Evolutionary conservation across 805 yeast species (phyloP).

Genomic region (Wickerhamiella vanderwaltii): DNA sequence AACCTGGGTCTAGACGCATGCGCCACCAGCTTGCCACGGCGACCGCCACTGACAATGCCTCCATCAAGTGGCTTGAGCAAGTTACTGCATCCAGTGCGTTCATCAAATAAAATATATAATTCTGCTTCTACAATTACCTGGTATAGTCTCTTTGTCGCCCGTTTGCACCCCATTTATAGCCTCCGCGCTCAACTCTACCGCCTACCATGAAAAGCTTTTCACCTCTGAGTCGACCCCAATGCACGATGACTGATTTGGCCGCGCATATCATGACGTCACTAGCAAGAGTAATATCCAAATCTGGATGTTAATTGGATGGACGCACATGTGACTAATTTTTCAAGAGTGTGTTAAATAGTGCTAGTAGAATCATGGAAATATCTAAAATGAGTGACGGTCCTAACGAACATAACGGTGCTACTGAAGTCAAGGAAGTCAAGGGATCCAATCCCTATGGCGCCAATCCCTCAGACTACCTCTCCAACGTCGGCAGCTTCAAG

Average conservation of each 20-base stretch:
- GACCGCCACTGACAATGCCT: no score
- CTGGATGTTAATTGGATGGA: conserved; percentile 2
- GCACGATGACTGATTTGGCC: conserved; percentile 9
- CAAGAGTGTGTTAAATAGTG: conserved; percentile 6
- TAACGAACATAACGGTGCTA: conserved; percentile 17
- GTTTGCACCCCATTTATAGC: no score
- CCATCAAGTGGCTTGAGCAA: no score
- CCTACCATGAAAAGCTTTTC: no score
- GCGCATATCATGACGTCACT: conserved; percentile 11
- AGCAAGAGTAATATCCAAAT: not conserved
- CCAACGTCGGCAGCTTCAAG: conserved; percentile 82
- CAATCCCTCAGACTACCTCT: conserved; percentile 81
- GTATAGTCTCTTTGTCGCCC: no score
- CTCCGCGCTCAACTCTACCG: no score
- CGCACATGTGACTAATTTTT: conserved; percentile 12
- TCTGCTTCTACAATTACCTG: no score
- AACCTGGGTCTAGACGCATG: no score
- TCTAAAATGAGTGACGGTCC: conserved; percentile 12
- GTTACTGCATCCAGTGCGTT: no score
- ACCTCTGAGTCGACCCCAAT: not conserved
- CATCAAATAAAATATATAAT: no score
- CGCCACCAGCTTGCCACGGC: no score
- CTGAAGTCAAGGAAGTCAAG: conserved; percentile 14
- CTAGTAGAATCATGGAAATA: not conserved
- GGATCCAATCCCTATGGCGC: conserved; percentile 79